phyloP scores from a whole-genome alignment of 1,139 yeast genomes.

The Saccharomyces hybrid region DNA sequence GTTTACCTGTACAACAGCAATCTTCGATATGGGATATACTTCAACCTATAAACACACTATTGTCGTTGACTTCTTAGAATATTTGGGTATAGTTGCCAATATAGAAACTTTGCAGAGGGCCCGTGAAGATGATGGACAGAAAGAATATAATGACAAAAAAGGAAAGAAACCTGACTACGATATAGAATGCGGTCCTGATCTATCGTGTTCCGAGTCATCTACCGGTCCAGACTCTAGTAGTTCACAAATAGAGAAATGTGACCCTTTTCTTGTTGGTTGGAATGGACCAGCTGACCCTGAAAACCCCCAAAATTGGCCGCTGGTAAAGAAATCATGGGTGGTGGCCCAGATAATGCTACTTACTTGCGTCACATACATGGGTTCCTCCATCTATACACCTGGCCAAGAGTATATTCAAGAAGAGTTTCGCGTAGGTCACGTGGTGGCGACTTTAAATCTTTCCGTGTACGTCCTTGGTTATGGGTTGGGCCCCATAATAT shows the following conservation, averaged over 20 bases:
- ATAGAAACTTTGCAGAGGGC: background rate
- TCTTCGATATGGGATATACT: background rate
- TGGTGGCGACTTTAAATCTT: no score
- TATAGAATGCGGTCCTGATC: background rate
- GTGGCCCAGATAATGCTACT: constrained; percentile 39
- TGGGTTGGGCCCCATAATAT: no score
- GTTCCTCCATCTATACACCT: constrained; percentile 56
- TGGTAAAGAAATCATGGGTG: constrained; percentile 35
- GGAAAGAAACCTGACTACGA: background rate
- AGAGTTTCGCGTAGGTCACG: constrained; percentile 15
- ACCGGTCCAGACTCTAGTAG: background rate
- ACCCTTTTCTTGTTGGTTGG: constrained; percentile 17
- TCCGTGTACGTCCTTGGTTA: no score
- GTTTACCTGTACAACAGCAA: background rate
- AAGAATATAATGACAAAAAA: background rate
- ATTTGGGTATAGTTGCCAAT: background rate
- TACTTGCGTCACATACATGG: constrained; percentile 51
- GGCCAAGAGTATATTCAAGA: constrained; percentile 31
- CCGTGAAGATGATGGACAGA: background rate
- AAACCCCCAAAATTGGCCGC: constrained; percentile 53
- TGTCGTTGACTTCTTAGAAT: constrained; percentile 4
- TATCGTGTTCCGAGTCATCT: background rate
- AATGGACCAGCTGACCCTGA: constrained; percentile 42
- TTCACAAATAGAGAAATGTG: background rate
- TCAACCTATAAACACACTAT: background rate